A percentile compares a stretch with the other conserved stretches of the same genome.
phyloP scores from a whole-genome alignment of 345 rosid genomes.

The Firmiana major region DNA sequence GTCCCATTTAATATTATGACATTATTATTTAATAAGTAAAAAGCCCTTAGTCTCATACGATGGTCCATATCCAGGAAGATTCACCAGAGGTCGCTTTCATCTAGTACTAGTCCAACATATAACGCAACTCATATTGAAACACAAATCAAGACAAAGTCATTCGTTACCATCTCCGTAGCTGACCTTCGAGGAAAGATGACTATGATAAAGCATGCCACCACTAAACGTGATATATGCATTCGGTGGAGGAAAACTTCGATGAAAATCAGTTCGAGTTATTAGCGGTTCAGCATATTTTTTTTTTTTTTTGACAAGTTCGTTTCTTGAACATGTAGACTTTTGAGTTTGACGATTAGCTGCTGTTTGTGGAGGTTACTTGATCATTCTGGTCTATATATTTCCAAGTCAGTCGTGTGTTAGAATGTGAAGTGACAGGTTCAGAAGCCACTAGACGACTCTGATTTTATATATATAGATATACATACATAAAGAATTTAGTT shows the following conservation, averaged over 20 bases:
- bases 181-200: conserved; percentile 9
- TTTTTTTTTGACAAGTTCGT: neutral
- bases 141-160: neutral
- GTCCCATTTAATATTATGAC: neutral
- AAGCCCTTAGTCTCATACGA: neutral
- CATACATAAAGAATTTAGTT: too few species aligned
- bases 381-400: neutral
- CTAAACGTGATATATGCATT: neutral
- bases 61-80: conserved; percentile 15
- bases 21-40: neutral
- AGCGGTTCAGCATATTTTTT: neutral
- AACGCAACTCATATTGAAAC: neutral
- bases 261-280: neutral
- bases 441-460: too few species aligned
- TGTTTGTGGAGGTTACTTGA: neutral
- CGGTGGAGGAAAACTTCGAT: neutral
- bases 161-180: neutral
- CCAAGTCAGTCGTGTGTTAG: neutral
- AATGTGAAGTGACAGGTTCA: neutral
- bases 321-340: neutral
- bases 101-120: neutral
- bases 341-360: neutral
- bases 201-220: neutral
- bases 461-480: too few species aligned
- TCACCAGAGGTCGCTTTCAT: conserved; percentile 2